phyloP scores from a whole-genome alignment of 1,284 basidiomycete species.

The Apiotrichum sp. region DNA sequence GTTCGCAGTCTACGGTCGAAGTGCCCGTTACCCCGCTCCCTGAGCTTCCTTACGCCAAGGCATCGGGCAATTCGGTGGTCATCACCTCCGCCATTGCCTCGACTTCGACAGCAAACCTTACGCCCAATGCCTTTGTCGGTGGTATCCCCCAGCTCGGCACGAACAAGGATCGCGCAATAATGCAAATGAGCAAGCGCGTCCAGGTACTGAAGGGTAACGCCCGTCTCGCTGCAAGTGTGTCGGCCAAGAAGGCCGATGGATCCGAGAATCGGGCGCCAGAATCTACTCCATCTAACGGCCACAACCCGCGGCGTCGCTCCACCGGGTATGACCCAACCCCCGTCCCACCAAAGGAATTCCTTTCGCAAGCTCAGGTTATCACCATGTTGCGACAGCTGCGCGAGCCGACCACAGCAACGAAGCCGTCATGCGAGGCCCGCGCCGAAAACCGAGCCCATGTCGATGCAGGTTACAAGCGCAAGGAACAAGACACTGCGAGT shows the following conservation, averaged over 20 bases:
- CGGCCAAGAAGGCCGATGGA: not conserved
- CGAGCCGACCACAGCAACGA: slow-evolving; percentile 21
- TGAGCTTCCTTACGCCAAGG: slow-evolving; percentile 57
- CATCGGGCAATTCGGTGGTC: slow-evolving; percentile 89
- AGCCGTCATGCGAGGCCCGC: slow-evolving; percentile 25
- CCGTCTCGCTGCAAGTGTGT: slow-evolving; percentile 21
- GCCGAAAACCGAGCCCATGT: slow-evolving; percentile 35
- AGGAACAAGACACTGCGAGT: slow-evolving; percentile 70
- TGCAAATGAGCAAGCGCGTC: slow-evolving; percentile 46
- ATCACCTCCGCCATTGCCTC: slow-evolving; percentile 86
- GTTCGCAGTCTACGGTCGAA: slow-evolving; percentile 27
- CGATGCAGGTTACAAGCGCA: slow-evolving; percentile 29
- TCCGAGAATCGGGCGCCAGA: slow-evolving; percentile 1
- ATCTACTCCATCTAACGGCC: not conserved
- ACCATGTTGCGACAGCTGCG: slow-evolving; percentile 32
- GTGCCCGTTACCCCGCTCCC: slow-evolving; percentile 28
- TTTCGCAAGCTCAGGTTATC: slow-evolving; percentile 36
- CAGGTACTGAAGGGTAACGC: slow-evolving; percentile 46
- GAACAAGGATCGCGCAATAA: slow-evolving; percentile 38
- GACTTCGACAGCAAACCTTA: slow-evolving; percentile 56
- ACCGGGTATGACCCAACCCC: slow-evolving; percentile 8
- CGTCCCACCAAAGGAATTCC: slow-evolving; percentile 25
- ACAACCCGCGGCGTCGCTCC: slow-evolving; percentile 10
- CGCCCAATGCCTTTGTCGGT: slow-evolving; percentile 25
- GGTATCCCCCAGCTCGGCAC: slow-evolving; percentile 25